phyloP scores from a whole-genome alignment of 2,329 filamentous ascomycete genomes.

The Fusarium miscanthi region DNA sequence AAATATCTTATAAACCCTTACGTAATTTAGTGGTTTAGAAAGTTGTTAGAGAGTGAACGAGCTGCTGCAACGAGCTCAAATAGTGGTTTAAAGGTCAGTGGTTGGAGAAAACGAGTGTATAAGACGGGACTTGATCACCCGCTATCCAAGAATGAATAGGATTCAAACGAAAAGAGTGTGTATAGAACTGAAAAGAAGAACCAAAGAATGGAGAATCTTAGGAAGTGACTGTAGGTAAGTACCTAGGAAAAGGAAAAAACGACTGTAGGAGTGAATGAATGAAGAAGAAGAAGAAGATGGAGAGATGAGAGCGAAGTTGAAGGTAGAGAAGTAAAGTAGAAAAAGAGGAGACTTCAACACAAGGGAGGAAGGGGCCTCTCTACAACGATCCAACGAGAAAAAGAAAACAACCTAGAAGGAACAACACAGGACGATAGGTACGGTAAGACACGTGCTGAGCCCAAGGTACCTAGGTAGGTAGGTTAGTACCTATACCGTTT shows the following conservation, averaged over 20 bases:
- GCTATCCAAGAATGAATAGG: conserved; percentile 26
- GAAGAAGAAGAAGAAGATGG: not conserved
- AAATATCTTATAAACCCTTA: not conserved
- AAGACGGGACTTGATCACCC: conserved; percentile 17
- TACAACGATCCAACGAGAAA: not conserved
- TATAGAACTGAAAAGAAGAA: conserved; percentile 13
- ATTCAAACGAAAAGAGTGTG: conserved; percentile 28
- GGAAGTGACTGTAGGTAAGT: conserved; percentile 9
- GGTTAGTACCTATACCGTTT: not conserved
- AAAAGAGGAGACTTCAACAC: not conserved
- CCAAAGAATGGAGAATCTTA: conserved; percentile 24
- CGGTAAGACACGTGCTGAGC: conserved; percentile 10
- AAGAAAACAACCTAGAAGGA: conserved; percentile 1
- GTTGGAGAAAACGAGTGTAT: conserved; percentile 12
- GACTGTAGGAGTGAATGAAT: conserved; percentile 19
- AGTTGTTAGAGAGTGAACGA: conserved; percentile 22
- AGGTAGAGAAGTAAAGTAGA: not conserved
- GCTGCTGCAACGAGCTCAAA: conserved; percentile 23
- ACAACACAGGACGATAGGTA: not conserved
- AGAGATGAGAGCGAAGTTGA: not conserved
- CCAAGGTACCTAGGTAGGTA: no score
- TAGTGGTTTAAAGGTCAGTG: conserved; percentile 13
- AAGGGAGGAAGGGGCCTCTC: conserved; percentile 2
- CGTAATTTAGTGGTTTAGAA: not conserved
- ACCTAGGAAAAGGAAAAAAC: not conserved